These are phyloP conservation scores for Syzygium oleosum DNA, from an alignment of 345 rosid genomes.

Conservation along the genomic window DNA sequence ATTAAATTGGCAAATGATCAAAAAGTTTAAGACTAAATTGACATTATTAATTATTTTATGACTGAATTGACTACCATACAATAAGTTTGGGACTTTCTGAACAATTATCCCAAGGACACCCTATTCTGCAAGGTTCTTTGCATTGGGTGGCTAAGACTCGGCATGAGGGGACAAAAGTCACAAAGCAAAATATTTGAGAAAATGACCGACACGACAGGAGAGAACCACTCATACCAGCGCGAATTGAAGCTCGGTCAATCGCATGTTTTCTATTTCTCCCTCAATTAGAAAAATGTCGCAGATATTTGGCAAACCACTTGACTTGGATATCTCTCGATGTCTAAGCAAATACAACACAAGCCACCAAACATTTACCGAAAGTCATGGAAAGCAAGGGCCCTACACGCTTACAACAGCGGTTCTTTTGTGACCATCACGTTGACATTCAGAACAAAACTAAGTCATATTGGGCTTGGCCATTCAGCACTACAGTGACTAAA, in stretches of 20 bases:
- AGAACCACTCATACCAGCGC: not conserved
- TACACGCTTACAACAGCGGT: not conserved
- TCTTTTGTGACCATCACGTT: not conserved
- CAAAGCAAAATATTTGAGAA: not conserved
- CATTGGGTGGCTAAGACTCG: not conserved
- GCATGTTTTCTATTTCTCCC: not conserved
- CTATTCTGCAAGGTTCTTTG: not conserved
- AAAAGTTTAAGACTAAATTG: too few species aligned
- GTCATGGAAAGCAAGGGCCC: not conserved
- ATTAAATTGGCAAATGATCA: too few species aligned
- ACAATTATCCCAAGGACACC: not conserved
- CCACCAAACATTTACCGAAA: not conserved
- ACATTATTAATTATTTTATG: too few species aligned
- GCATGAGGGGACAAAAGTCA: not conserved
- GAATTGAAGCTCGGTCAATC: not conserved
- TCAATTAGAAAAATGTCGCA: not conserved
- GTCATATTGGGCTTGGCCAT: not conserved
- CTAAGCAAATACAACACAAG: not conserved
- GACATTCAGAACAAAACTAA: not conserved
- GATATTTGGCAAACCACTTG: not conserved
- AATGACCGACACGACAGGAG: not conserved
- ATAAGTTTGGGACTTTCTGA: too few species aligned
- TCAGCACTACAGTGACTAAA: not conserved
- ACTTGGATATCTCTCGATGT: not conserved
- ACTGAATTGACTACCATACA: too few species aligned